phyloP scores from a whole-genome alignment of 2,329 filamentous ascomycete species.

The Cladorrhinum sp. region DNA sequence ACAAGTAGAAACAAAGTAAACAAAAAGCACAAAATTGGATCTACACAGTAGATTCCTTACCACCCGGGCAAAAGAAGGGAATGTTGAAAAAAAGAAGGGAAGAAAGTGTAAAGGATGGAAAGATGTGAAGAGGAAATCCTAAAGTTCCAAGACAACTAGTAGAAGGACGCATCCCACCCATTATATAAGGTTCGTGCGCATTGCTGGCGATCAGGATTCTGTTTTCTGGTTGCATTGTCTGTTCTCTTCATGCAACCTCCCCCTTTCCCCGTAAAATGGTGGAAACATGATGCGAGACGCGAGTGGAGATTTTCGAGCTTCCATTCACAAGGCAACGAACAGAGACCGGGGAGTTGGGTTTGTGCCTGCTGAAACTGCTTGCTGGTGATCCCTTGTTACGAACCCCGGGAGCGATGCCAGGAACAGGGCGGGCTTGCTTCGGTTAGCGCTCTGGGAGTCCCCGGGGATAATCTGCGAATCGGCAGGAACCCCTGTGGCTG shows the following conservation, averaged over 20 bases:
- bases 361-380: constrained; percentile 6
- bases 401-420: background rate
- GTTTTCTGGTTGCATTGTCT: background rate
- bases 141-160: background rate
- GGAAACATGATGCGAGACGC: background rate
- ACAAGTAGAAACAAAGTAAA: constrained; percentile 3
- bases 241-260: background rate
- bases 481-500: background rate
- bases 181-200: background rate
- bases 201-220: background rate
- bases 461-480: background rate
- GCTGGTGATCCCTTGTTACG: constrained; percentile 11
- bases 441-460: background rate
- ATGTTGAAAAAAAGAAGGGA: constrained; percentile 1
- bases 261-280: background rate
- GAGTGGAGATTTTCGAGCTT: background rate
- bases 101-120: background rate
- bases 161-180: background rate
- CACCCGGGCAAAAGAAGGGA: background rate
- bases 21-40: constrained; percentile 5
- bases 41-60: constrained; percentile 8
- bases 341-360: constrained; percentile 4
- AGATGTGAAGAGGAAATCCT: background rate
- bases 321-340: constrained; percentile 1
- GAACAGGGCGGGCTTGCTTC: background rate